Percentiles rank a stretch among this genome's conserved stretches.
Evolutionary conservation across 176 grass and related monocot genomes (phyloP).

Genomic region (Leersia perrieri): DNA sequence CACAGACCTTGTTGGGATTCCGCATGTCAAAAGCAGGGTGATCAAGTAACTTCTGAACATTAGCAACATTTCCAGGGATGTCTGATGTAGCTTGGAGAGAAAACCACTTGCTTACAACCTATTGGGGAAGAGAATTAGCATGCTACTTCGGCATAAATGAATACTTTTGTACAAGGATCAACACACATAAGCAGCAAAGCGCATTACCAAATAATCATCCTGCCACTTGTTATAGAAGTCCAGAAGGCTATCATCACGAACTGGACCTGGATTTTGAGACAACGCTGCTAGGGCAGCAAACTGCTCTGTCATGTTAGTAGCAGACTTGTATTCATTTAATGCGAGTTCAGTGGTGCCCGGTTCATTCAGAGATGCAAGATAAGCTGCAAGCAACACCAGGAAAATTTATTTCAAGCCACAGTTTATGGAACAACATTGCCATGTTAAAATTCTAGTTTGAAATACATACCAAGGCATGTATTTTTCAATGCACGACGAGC

Average conservation of each 20-base stretch:
- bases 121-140: not conserved
- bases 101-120: conserved; percentile 99
- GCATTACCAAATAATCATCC: conserved; percentile 87
- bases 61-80: conserved; percentile 77
- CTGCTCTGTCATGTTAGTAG: conserved; percentile 96
- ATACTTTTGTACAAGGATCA: not conserved
- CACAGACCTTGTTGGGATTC: conserved; percentile 85
- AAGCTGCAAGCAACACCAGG: conserved; percentile 48
- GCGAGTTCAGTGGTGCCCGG: conserved; percentile 70
- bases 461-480: conserved; percentile 71
- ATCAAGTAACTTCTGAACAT: conserved; percentile 68
- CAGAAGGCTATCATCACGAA: conserved; percentile 77
- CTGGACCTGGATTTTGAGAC: conserved; percentile 89
- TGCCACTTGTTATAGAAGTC: conserved; percentile 94
- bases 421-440: conserved; percentile 1
- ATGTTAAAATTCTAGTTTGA: not conserved
- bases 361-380: conserved; percentile 81
- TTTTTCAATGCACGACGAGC: conserved; percentile 85
- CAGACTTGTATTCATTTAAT: conserved; percentile 79
- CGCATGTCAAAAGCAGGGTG: conserved; percentile 91
- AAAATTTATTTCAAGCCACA: conserved; percentile 36
- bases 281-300: conserved; percentile 94
- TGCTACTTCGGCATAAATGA: not conserved
- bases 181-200: not conserved
- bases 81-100: conserved; percentile 96